Conservation (phyloP, 164 flowering plant species). For the Cinnamomum chago region DNA sequence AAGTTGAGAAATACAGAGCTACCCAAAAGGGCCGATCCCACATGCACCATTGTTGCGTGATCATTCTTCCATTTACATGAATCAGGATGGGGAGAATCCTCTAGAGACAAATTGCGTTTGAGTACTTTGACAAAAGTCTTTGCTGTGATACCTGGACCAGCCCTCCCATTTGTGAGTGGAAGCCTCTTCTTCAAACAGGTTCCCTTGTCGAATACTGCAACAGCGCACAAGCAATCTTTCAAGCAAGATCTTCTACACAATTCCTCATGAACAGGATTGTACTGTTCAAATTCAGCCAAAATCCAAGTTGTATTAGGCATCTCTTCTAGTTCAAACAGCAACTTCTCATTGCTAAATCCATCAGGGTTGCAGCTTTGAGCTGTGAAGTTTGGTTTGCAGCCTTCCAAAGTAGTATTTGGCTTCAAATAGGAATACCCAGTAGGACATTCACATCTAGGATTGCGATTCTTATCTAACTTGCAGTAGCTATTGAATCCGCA, state of each 20-base stretch:
- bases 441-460: conserved; percentile 38
- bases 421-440: conserved; percentile 9
- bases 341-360: background rate
- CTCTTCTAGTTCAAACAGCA: background rate
- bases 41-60: background rate
- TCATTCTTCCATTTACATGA: background rate
- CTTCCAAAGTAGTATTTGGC: background rate
- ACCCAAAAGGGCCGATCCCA: conserved; percentile 3
- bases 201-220: conserved; percentile 4
- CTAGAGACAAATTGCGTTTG: conserved; percentile 2
- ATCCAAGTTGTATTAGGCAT: conserved; percentile 10
- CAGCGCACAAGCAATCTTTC: conserved; percentile 21
- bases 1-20: conserved; percentile 10
- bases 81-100: background rate
- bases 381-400: conserved; percentile 1
- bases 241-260: conserved; percentile 12
- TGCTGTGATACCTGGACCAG: background rate
- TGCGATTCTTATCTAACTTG: conserved; percentile 14
- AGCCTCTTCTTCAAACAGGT: conserved; percentile 20
- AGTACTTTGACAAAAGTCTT: conserved; percentile 18
- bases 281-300: background rate
- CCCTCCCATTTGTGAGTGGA: conserved; percentile 15
- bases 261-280: background rate
- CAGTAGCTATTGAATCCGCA: conserved; percentile 54
- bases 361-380: background rate